Evolutionary conservation across 176 grass and related monocot genomes (phyloP).

Genomic region (Ampelocalamus luodianensis): DNA sequence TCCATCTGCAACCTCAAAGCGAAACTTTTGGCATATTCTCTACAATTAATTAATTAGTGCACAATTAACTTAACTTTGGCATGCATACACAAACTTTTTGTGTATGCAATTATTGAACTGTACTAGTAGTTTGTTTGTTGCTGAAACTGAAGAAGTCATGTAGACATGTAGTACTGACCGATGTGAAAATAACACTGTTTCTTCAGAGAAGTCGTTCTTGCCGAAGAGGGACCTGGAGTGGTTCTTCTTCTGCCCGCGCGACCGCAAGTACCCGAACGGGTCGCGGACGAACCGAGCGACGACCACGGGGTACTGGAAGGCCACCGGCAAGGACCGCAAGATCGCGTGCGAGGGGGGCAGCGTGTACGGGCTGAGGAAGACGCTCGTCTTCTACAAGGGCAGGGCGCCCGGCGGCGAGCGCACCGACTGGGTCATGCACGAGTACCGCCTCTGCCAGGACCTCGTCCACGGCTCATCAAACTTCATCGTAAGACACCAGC

Average conservation of each 20-base stretch:
- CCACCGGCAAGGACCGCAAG: conserved; percentile 91
- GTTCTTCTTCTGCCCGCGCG: conserved; percentile 97
- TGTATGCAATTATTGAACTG: not conserved
- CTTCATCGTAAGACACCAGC: conserved; percentile 59
- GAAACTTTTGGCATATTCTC: conserved; percentile 39
- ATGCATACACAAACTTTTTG: not conserved
- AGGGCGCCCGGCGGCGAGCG: conserved; percentile 92
- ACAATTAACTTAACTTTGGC: not conserved
- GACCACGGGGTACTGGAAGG: conserved; percentile 86
- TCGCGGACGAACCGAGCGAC: conserved; percentile 95
- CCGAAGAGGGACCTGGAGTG: conserved; percentile 92
- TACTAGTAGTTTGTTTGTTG: not conserved
- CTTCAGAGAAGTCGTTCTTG: conserved; percentile 93
- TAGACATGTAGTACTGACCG: not conserved
- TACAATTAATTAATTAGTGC: not conserved
- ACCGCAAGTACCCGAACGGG: conserved; percentile 95
- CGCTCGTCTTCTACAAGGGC: conserved; percentile 92
- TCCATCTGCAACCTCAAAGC: conserved; percentile 35
- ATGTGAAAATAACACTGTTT: not conserved
- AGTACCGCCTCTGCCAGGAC: conserved; percentile 95
- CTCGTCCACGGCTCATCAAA: conserved; percentile 72
- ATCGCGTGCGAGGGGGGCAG: conserved; percentile 67
- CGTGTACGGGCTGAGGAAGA: conserved; percentile 81
- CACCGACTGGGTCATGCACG: conserved; percentile 99
- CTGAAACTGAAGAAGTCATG: not conserved